Base-by-base conservation (phyloP, 768 basidiomycete genomes). In the Suillus placidus region DNA sequence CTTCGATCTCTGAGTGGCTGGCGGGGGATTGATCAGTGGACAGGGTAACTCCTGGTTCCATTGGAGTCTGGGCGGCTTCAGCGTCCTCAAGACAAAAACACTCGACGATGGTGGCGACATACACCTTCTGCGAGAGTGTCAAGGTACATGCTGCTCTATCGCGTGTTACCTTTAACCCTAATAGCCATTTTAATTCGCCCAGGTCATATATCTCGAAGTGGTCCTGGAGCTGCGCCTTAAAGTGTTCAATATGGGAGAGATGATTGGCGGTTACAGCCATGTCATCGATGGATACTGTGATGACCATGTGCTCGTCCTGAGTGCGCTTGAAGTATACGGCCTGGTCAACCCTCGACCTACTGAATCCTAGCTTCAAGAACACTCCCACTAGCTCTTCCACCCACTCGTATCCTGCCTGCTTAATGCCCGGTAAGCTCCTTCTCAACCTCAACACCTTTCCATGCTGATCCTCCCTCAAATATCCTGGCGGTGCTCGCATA, bases 181-280 rank as follows among this genome's bases (percentile, higher is more conserved):
- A 20, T 8, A 45, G 4, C 43, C 43, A 45, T 0, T 20, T 20
- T 20, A 45, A 14, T n/a, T 45, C 43, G 1, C 80, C 75, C 0
- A 80, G 57, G 34, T 72, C 70, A 0, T 73, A 77, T 4, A 80
- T 73, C 13, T 80, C 69, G 47, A 77, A 79, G 35, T 69, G 58
- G 1, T 30, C 47, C 10, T 64, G 67, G 9, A 82, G 66, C 54
- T 77, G 66, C 4, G 34, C 34, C 30, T 66, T 66, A 26, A 66
- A n/a, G 9, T 12, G 26, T 2, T 20, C 14, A 6, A 66, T 47
- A 23, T n/a, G 20, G 6, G 43, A 6, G 5, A 66, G 37, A 5
- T 18, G 6, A 13, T 43, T 62, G 1, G 18, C 30, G 3, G 61
- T 62, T 32, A 67, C 4, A 0, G 57, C 66, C 62, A 67, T 67